Conservation (phyloP, 1,139 yeast species). For the Scheffersomyces titani region DNA sequence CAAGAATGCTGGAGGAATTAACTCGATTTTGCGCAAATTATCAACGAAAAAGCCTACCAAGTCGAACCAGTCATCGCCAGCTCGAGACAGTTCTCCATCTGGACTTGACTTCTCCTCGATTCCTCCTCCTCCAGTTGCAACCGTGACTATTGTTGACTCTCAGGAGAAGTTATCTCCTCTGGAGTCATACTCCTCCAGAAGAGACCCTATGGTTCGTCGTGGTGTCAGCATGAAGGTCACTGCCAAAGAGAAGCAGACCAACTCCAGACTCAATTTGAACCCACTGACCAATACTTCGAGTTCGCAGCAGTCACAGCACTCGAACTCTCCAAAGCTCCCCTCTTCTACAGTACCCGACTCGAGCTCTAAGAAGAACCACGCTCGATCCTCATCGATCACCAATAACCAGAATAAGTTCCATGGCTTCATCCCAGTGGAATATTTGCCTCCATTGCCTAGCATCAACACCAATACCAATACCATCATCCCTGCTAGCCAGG, state of each 20-base stretch:
- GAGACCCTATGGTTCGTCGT: slow-evolving; percentile 58
- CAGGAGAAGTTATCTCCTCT: slow-evolving; percentile 18
- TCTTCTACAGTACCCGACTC: not conserved
- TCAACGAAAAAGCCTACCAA: slow-evolving; percentile 34
- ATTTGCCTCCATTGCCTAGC: slow-evolving; percentile 51
- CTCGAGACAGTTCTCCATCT: slow-evolving; percentile 8
- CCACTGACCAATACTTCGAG: slow-evolving; percentile 21
- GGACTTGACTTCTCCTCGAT: not conserved
- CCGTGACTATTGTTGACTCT: slow-evolving; percentile 17
- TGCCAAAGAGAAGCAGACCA: slow-evolving; percentile 50
- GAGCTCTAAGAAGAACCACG: slow-evolving; percentile 17
- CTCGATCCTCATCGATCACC: slow-evolving; percentile 34
- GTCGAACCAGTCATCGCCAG: slow-evolving; percentile 16
- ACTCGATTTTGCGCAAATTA: slow-evolving; percentile 40
- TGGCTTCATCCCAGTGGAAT: slow-evolving; percentile 49
- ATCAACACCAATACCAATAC: slow-evolving; percentile 34
- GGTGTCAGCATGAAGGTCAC: slow-evolving; percentile 65
- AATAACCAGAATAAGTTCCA: slow-evolving; percentile 29
- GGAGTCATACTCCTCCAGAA: slow-evolving; percentile 15
- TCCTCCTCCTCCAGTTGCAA: slow-evolving; percentile 16
- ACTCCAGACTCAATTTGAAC: slow-evolving; percentile 26
- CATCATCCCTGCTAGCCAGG: slow-evolving; percentile 4
- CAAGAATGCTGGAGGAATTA: slow-evolving; percentile 28
- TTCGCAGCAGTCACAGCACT: slow-evolving; percentile 1
- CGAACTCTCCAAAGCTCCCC: slow-evolving; percentile 3